These are phyloP conservation scores for Aegilops bicornis DNA, from an alignment of 176 grass and related monocot species.

Conservation along the genomic window DNA sequence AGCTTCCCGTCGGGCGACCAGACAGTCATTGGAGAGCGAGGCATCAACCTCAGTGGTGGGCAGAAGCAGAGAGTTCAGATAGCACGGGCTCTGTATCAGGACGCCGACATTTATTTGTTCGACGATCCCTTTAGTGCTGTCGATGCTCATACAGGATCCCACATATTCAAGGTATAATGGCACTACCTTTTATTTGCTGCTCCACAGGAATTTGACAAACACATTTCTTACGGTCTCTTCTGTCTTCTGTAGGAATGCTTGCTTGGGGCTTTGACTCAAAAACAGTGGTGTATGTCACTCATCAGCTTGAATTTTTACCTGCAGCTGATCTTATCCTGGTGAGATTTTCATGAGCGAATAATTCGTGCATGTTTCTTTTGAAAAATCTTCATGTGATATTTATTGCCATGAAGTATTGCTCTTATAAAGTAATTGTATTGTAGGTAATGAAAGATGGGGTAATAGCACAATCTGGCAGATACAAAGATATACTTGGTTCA, in stretches of 20 bases:
- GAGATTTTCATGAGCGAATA: background rate
- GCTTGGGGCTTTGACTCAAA: slow-evolving; percentile 49
- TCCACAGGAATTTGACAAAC: background rate
- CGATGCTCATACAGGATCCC: slow-evolving; percentile 9
- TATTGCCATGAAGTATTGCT: background rate
- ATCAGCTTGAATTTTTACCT: slow-evolving; percentile 72
- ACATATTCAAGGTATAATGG: background rate
- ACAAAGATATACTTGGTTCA: slow-evolving; percentile 50
- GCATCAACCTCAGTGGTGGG: slow-evolving; percentile 9
- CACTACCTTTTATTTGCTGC: background rate
- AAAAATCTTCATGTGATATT: background rate
- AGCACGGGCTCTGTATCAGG: background rate
- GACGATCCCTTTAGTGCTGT: slow-evolving; percentile 2
- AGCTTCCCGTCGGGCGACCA: background rate
- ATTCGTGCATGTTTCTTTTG: background rate
- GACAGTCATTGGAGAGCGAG: background rate
- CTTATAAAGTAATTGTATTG: background rate
- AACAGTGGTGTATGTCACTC: slow-evolving; percentile 78
- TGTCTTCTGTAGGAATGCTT: slow-evolving; percentile 64
- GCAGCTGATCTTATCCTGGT: slow-evolving; percentile 73
- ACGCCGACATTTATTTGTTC: slow-evolving; percentile 6
- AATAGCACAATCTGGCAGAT: slow-evolving; percentile 59
- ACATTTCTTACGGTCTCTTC: background rate
- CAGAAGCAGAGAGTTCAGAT: slow-evolving; percentile 17
- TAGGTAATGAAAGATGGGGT: slow-evolving; percentile 66